These are phyloP conservation scores for Xylaria sp. DNA, from an alignment of 2,329 filamentous ascomycete species.

Conservation along the genomic window DNA sequence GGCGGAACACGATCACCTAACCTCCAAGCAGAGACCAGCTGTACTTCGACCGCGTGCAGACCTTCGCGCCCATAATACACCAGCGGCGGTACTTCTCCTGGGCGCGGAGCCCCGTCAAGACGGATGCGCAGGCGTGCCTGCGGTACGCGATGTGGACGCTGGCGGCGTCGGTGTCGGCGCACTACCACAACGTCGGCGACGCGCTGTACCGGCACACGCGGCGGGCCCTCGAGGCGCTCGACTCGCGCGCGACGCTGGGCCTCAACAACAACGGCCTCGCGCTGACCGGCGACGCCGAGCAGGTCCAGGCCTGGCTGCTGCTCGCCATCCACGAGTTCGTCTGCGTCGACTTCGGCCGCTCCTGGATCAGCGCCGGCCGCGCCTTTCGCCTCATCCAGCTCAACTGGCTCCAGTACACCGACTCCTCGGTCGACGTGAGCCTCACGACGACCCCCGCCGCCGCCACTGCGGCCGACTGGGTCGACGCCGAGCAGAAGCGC, in stretches of 20 bases:
- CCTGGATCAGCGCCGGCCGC: conserved; percentile 31
- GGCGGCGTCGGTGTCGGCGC: conserved; percentile 23
- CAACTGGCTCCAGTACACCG: conserved; percentile 24
- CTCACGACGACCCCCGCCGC: conserved; percentile 13
- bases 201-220: conserved; percentile 23
- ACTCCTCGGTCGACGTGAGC: conserved; percentile 14
- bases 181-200: conserved; percentile 25
- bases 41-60: conserved; percentile 26
- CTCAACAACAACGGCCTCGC: too few species aligned
- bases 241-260: conserved; percentile 15
- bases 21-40: conserved; percentile 20
- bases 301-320: conserved; percentile 30
- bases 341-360: conserved; percentile 26
- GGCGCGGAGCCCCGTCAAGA: conserved; percentile 21
- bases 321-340: conserved; percentile 30
- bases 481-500: conserved; percentile 24
- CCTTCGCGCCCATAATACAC: conserved; percentile 21
- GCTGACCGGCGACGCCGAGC: conserved; percentile 24
- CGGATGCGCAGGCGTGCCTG: conserved; percentile 21
- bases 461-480: conserved; percentile 12
- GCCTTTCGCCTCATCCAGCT: conserved; percentile 30
- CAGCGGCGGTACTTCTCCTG: conserved; percentile 26
- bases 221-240: conserved; percentile 19
- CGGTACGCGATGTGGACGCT: conserved; percentile 26
- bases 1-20: background rate